These are phyloP conservation scores for Vaccinium myrtillus DNA, from an alignment of 148 eudicot genomes.

Conservation along the genomic window DNA sequence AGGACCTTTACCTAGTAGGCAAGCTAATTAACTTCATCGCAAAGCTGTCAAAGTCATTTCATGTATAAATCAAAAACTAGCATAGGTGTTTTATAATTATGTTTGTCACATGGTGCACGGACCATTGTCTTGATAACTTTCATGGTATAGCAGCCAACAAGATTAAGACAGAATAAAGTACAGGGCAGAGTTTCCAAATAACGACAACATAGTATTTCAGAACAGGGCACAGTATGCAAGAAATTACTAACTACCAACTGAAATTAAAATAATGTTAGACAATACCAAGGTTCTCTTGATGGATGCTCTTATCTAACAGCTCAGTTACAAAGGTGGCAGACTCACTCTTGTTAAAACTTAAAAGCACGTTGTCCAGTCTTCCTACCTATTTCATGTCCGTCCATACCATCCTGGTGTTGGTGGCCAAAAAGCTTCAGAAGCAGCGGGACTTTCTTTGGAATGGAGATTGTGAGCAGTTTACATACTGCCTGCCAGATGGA, in stretches of 20 bases:
- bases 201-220: background rate
- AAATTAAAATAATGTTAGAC: background rate
- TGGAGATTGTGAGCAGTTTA: background rate
- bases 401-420: background rate
- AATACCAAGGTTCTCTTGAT: background rate
- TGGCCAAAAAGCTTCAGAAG: background rate
- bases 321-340: conserved; percentile 5
- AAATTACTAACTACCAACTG: background rate
- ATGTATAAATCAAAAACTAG: background rate
- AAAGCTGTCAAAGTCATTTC: background rate
- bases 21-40: background rate
- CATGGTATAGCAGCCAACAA: background rate
- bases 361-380: background rate
- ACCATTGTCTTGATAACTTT: conserved; percentile 6
- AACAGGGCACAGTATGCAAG: background rate
- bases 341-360: background rate
- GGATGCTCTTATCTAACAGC: background rate
- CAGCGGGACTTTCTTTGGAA: background rate
- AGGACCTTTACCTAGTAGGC: background rate
- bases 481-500: background rate
- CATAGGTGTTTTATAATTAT: background rate
- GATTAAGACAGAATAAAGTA: background rate
- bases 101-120: background rate
- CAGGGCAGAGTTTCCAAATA: background rate
- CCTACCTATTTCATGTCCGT: background rate